Percentiles rank a stretch among this genome's conserved stretches.
These are phyloP conservation scores for Aspergillus pseudoterreus DNA, from an alignment of 2,329 filamentous ascomycete species.

Conservation along the genomic window DNA sequence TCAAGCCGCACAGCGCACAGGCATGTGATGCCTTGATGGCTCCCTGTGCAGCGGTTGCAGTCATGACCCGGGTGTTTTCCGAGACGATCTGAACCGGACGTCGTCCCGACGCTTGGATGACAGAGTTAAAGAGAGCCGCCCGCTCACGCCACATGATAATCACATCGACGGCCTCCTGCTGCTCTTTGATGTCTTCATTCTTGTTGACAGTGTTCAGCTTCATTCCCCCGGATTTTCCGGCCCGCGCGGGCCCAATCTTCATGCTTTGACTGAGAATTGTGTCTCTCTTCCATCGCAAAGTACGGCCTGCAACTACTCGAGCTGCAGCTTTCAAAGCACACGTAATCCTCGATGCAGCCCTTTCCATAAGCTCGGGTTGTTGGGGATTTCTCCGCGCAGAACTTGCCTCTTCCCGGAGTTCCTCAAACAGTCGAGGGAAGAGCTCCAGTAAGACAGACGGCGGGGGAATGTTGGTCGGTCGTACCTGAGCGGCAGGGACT, in stretches of 20 bases:
- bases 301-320: conserved; percentile 80
- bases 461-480: conserved; percentile 84
- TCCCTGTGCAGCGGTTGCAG: conserved; percentile 58
- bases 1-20: conserved; percentile 83
- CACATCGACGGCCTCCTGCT: conserved; percentile 78
- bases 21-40: conserved; percentile 69
- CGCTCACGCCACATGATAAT: conserved; percentile 71
- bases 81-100: conserved; percentile 64
- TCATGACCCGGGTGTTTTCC: conserved; percentile 65
- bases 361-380: conserved; percentile 24
- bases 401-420: conserved; percentile 63
- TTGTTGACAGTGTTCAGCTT: conserved; percentile 85
- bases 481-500: conserved; percentile 32
- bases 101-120: conserved; percentile 40
- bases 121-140: conserved; percentile 69
- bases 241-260: conserved; percentile 72
- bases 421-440: conserved; percentile 67
- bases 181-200: conserved; percentile 74
- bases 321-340: conserved; percentile 56
- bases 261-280: conserved; percentile 79
- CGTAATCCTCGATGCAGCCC: conserved; percentile 23
- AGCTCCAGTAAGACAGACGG: conserved; percentile 76
- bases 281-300: conserved; percentile 86
- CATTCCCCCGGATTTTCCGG: conserved; percentile 75
- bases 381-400: conserved; percentile 60